Base-by-base conservation (phyloP, 192 early-diverging fungal genomes). In the Chytriomyces hyalinus region DNA sequence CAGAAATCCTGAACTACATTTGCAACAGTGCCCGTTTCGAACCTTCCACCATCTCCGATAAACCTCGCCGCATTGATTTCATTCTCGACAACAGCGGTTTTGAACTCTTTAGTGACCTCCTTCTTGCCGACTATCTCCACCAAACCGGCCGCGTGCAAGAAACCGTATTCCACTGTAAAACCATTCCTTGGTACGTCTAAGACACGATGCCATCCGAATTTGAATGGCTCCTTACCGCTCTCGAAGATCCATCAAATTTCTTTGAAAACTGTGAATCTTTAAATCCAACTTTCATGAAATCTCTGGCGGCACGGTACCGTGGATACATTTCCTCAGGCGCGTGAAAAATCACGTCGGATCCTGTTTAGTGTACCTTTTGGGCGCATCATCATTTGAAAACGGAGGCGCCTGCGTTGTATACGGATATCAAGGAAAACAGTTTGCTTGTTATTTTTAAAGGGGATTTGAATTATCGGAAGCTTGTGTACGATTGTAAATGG, bases 401-500 rank as follows among this genome's bases (percentile, higher is more conserved):
- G 2, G 83, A 86, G 61, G 91, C 89, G 20, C 85, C 87, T 24
- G 88, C 88, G 24, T 78, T 97, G 11, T 96, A 88, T 81, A 60
- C 80, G 6, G 82, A 89, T 81, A 89, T 85, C 75, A 86, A 49
- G 65, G 66, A 13, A 79, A 84, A 50, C 82, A 17, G 94, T 1
- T 84, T 90, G 44, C 61, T 95, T 24, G 84, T 94, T 53, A 89
- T 99, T 13, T 98, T 96, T 80, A 99, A 99, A 82, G 97, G 97
- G 48, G 97, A 99, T 76, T 80, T 99, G 72, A 99, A 98, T 85
- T 98, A 94, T 81, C 87, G 96, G 61, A 99, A 99, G 81, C 72
- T 96, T 44, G 89, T 93, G n/a, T 95, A 95, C 82, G 97, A 98
- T 75, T 92, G 91, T 77, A 81, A 93, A 24, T 98, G 96, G 95